These are phyloP conservation scores for Candida verbasci DNA, from an alignment of 805 yeast genomes.

Conservation along the genomic window DNA sequence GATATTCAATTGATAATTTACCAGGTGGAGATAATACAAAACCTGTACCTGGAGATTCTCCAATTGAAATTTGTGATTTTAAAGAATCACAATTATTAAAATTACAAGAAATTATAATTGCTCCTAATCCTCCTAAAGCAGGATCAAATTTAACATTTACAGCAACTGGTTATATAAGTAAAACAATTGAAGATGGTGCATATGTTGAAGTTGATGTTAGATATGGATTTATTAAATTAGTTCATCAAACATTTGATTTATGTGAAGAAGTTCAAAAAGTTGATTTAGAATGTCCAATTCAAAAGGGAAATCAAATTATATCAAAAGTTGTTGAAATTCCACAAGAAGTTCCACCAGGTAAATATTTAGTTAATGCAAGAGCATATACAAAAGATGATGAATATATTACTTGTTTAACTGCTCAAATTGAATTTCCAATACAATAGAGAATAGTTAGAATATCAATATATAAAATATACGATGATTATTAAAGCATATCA, in stretches of 20 bases:
- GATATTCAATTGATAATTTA: neutral
- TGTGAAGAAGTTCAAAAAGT: slow-evolving; percentile 85
- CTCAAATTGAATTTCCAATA: slow-evolving; percentile 56
- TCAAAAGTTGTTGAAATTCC: slow-evolving; percentile 80
- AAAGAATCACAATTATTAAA: slow-evolving; percentile 58
- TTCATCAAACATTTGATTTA: slow-evolving; percentile 87
- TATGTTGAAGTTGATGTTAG: slow-evolving; percentile 92
- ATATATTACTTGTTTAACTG: slow-evolving; percentile 78
- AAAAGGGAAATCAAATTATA: slow-evolving; percentile 62
- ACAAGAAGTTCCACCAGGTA: slow-evolving; percentile 91
- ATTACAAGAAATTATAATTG: slow-evolving; percentile 53
- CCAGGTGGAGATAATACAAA: slow-evolving; percentile 21
- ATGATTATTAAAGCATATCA: neutral
- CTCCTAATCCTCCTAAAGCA: slow-evolving; percentile 86
- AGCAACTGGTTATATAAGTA: slow-evolving; percentile 63
- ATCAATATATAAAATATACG: neutral
- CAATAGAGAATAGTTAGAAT: slow-evolving; percentile 18
- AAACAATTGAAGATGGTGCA: slow-evolving; percentile 73
- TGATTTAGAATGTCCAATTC: slow-evolving; percentile 80
- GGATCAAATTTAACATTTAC: slow-evolving; percentile 78
- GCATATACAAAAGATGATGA: slow-evolving; percentile 85
- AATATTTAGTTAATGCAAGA: slow-evolving; percentile 78
- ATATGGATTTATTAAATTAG: slow-evolving; percentile 83
- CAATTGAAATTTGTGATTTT: slow-evolving; percentile 73
- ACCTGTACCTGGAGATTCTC: slow-evolving; percentile 90